Evolutionary conservation across 1,284 basidiomycete species (phyloP).

Genomic region (Vanrija sp.): DNA sequence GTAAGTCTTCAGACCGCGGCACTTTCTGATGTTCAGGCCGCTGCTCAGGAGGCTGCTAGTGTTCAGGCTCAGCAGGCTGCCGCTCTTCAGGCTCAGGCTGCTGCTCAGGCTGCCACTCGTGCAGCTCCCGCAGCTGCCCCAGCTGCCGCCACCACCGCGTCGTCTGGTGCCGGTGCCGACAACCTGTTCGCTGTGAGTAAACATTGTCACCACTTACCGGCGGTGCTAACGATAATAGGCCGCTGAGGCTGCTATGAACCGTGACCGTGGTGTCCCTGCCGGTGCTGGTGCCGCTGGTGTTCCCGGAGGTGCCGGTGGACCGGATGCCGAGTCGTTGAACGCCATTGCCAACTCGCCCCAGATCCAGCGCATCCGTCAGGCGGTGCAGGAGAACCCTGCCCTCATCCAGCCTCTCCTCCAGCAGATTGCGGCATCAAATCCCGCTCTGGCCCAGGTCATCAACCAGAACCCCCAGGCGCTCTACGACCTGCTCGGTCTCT

Average conservation of each 20-base stretch:
- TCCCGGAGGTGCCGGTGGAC: slow-evolving; percentile 27
- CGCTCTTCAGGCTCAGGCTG: too few species aligned
- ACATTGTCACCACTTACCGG: background rate
- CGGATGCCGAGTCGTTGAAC: slow-evolving; percentile 6
- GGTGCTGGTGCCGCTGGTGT: slow-evolving; percentile 30
- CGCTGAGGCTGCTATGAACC: slow-evolving; percentile 49
- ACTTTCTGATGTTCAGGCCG: slow-evolving; percentile 1
- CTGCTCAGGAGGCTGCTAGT: slow-evolving; percentile 47
- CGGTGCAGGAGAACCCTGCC: slow-evolving; percentile 71
- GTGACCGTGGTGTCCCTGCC: slow-evolving; percentile 45
- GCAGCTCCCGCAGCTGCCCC: slow-evolving; percentile 38
- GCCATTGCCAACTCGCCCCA: slow-evolving; percentile 60
- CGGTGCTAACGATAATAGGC: slow-evolving; percentile 22
- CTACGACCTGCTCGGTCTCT: slow-evolving; percentile 59
- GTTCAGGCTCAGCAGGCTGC: too few species aligned
- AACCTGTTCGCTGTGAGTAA: slow-evolving; percentile 50
- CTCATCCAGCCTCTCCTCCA: slow-evolving; percentile 75
- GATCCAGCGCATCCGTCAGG: slow-evolving; percentile 64
- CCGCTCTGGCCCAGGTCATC: slow-evolving; percentile 64
- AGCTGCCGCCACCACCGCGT: slow-evolving; percentile 36
- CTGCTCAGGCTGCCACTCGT: slow-evolving; percentile 42
- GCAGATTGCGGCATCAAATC: slow-evolving; percentile 71
- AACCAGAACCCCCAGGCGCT: slow-evolving; percentile 68
- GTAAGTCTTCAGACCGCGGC: slow-evolving; percentile 2
- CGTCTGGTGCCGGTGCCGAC: slow-evolving; percentile 49